Base-by-base conservation (phyloP, 2,329 filamentous ascomycete species). In the Diaporthe sp. region DNA sequence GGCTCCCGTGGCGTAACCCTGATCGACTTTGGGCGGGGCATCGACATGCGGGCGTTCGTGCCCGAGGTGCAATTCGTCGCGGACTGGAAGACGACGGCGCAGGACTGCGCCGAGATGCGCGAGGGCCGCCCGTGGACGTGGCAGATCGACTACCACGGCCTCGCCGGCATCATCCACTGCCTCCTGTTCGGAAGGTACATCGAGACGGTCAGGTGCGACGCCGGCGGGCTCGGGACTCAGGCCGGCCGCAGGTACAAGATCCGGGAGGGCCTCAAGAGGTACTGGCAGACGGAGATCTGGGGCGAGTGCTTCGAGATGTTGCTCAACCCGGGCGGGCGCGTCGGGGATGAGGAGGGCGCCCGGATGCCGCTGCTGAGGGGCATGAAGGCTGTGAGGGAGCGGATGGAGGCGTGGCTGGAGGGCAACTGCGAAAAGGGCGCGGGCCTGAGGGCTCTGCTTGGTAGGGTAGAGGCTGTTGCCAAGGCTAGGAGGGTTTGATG, bases 211-310 rank as follows among this genome's bases (percentile, higher is more conserved):
- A 88, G 89, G 49, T 88, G 85, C 79, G 87, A 89, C 79, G 83
- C 86, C 39, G 89, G 88, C 22, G 89, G 88, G 1, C 84, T 93
- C 2, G 90, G 90, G n/a, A 88, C 85, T 2, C 85, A 83, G 19
- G 83, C 84, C 10, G 90, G 89, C 1, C 92, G 94, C 81, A 92
- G 89, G 65, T 98, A 98, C 85, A 91, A 90, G 77, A 92, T 98
- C 78, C 91, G 93, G 70, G 96, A 98, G 84, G 91, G 88, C 19
- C 85, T 98, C 76, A 99, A 99, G 87, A 87, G 97, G 59, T 99
- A 99, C 85, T 99, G 97, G 97, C 96, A 98, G 87, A 94, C 92
- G 67, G 95, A 98, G 68, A 91, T 98, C 59, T 99, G 97, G 97
- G 85, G 82, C 2, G 92, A 94, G 76, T 92, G 94, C 65, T 98